Evolutionary conservation across 2,329 filamentous ascomycete genomes (phyloP).

Genomic region (Aspergillus caelatus): DNA sequence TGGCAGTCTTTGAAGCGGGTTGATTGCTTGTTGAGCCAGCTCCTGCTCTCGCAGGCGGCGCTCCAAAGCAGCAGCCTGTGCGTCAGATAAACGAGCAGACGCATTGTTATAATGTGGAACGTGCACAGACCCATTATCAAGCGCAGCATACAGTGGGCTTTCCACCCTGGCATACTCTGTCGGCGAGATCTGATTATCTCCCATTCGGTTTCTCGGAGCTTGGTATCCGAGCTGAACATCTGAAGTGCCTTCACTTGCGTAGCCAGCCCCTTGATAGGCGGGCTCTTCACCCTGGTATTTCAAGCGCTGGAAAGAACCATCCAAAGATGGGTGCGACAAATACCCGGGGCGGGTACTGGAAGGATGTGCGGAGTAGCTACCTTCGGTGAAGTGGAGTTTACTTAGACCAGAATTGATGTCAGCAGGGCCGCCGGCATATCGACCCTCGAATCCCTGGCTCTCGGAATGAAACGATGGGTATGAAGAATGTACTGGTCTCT

Average conservation of each 20-base stretch:
- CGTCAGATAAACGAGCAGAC: slow-evolving; percentile 47
- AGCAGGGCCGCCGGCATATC: slow-evolving; percentile 31
- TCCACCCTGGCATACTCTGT: slow-evolving; percentile 51
- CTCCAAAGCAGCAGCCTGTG: slow-evolving; percentile 50
- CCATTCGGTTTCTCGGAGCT: slow-evolving; percentile 44
- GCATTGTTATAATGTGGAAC: slow-evolving; percentile 46
- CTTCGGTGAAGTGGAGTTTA: slow-evolving; percentile 40
- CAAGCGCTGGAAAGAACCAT: slow-evolving; percentile 49
- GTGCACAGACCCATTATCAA: slow-evolving; percentile 45
- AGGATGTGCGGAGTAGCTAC: slow-evolving; percentile 36
- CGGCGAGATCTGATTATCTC: slow-evolving; percentile 49
- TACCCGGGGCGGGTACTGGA: slow-evolving; percentile 32
- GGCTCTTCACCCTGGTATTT: slow-evolving; percentile 43
- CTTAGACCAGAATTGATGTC: slow-evolving; percentile 36
- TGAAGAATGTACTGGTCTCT: slow-evolving; percentile 39
- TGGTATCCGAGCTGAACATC: slow-evolving; percentile 41
- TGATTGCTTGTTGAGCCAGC: slow-evolving; percentile 28
- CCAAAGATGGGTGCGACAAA: slow-evolving; percentile 44
- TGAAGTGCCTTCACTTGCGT: slow-evolving; percentile 29
- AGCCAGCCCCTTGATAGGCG: slow-evolving; percentile 30
- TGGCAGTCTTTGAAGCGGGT: slow-evolving; percentile 34
- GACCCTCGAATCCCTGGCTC: slow-evolving; percentile 36
- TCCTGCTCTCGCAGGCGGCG: slow-evolving; percentile 52
- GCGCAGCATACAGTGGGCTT: slow-evolving; percentile 49
- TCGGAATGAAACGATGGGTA: slow-evolving; percentile 45